These are phyloP conservation scores for Yamadazyma pseudoaaseri DNA, from an alignment of 1,139 yeast species.

Conservation along the genomic window DNA sequence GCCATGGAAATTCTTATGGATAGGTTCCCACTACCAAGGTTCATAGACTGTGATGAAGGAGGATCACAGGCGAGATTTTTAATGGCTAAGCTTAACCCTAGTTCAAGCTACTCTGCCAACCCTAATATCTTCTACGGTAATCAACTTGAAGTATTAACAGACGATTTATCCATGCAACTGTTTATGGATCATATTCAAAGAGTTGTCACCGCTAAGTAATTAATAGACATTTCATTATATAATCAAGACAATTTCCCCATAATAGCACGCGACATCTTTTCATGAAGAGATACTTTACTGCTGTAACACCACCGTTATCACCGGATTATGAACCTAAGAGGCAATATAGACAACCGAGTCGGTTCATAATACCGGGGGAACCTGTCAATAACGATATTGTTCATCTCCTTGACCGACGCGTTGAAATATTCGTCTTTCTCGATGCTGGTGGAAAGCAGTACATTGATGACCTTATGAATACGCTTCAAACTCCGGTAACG, in stretches of 20 bases:
- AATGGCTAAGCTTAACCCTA: constrained; percentile 73
- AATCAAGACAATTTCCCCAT: background rate
- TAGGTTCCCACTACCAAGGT: constrained; percentile 89
- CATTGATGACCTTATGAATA: constrained; percentile 12
- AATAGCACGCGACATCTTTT: background rate
- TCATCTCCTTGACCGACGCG: background rate
- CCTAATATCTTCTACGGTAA: constrained; percentile 33
- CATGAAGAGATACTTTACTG: background rate
- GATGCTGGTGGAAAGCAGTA: constrained; percentile 32
- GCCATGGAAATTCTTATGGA: constrained; percentile 67
- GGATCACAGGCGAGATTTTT: constrained; percentile 65
- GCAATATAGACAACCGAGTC: too few species aligned
- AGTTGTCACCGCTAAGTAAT: constrained; percentile 23
- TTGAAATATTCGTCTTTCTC: constrained; percentile 21
- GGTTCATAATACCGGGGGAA: too few species aligned
- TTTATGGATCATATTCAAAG: constrained; percentile 60
- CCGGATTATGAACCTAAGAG: background rate
- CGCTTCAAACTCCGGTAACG: too few species aligned
- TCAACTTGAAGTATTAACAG: constrained; percentile 54
- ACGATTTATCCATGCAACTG: constrained; percentile 67
- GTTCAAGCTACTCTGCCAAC: constrained; percentile 54
- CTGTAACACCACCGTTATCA: background rate
- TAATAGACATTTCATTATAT: too few species aligned
- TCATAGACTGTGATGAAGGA: constrained; percentile 93
- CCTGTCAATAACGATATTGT: background rate